Base-by-base conservation (phyloP, 2,329 filamentous ascomycete species). In the Exserohilum turcica region DNA sequence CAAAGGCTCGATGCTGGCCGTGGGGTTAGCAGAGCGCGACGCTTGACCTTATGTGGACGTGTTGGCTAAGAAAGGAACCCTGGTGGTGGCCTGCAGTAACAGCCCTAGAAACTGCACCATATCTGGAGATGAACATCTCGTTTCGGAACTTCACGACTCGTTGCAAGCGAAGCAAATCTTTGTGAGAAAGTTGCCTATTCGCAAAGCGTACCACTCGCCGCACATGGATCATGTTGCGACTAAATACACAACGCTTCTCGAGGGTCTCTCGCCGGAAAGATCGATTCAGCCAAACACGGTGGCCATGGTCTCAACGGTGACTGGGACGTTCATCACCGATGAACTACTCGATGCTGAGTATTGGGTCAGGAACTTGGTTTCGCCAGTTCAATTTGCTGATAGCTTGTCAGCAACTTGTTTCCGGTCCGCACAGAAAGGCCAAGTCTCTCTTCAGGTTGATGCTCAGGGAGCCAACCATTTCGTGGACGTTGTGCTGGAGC, bases 121-220 rank as follows among this genome's bases (percentile, higher is more conserved):
- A 18, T 21, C 47, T 9, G 16, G 16, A 19, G 10, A 73, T 44
- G 76, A 79, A 0, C 72, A 77, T 21, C 72, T 62, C 9, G 78
- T 79, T 0, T 81, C 79, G 40, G 78, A 80, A 48, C 78, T 56
- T 21, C 13, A 49, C 10, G 40, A 54, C 28, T 44, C 56, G 52
- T 29, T 43, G 10, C 24, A 32, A 27, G 12, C 1, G 7, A 68
- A 73, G 42, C n/a, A 38, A 15, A 31, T 49, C 3, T 49, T 49
- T n/a, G 24, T 29, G 10, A 28, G 47, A 6, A 43, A 43, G 24
- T 18, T 49, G 12, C 2, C 32, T 8, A 76, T 79, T 1, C 73
- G 77, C 19, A 73, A 62, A 8, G 79, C 79, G 0, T 81, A 80
- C 47, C 79, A 80, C 45, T 79, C 56, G 40, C 15, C 38, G 10